A percentile compares a stretch with the other conserved stretches of the same genome.
phyloP scores from a whole-genome alignment of 2,329 filamentous ascomycete species.

The Sarocladium kiliense region DNA sequence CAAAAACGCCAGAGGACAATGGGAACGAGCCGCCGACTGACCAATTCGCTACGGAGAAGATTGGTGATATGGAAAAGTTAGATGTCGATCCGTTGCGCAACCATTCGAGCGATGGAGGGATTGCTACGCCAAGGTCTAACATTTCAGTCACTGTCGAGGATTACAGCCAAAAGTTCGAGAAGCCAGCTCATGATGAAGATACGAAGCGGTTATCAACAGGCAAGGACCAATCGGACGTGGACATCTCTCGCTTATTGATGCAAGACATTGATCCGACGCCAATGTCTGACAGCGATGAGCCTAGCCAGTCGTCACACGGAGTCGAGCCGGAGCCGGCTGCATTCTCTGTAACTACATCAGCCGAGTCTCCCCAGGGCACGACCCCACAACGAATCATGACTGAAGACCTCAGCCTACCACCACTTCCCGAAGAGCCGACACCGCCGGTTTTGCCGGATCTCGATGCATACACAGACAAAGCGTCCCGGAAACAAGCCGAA shows the following conservation, averaged over 20 bases:
- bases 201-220: no score
- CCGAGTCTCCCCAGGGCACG: background rate
- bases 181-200: background rate
- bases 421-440: slow-evolving; percentile 45
- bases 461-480: slow-evolving; percentile 55
- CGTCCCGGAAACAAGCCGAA: slow-evolving; percentile 61
- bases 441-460: slow-evolving; percentile 45
- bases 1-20: slow-evolving; percentile 12
- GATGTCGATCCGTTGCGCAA: background rate
- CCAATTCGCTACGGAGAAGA: background rate
- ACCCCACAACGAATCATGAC: background rate
- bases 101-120: background rate
- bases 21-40: background rate
- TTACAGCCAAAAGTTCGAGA: background rate
- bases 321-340: background rate
- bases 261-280: slow-evolving; percentile 34
- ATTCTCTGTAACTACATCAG: background rate
- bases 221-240: background rate
- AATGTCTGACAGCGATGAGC: slow-evolving; percentile 22
- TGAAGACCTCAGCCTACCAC: slow-evolving; percentile 26
- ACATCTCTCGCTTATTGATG: slow-evolving; percentile 21
- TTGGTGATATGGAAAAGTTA: slow-evolving; percentile 17
- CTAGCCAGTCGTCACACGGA: background rate
- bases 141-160: background rate
- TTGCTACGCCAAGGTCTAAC: background rate